Evolutionary conservation across 306 rosid genomes (phyloP), one percentile per base, ranked within the genome.

Genomic region (Lupinus albus): DNA sequence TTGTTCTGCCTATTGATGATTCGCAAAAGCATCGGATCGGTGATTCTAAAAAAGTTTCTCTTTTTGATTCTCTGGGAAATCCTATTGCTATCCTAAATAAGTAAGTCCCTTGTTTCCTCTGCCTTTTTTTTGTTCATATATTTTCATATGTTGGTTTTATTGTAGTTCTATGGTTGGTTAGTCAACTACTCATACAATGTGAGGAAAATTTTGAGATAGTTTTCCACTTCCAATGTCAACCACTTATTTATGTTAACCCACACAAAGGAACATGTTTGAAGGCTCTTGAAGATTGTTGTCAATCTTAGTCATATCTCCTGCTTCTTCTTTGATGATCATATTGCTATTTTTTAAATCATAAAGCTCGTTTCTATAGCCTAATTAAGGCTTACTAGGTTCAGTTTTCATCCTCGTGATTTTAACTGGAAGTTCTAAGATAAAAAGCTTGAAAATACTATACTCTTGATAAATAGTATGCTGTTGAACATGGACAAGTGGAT

Each of bases 1-100:
- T 94, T 61, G 95, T 90, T 39, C 71, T 94, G 53, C 95, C 92
- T 45, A 94, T 94, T 69, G 97, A 90, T 76, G 99, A 94, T 53
- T 79, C 81, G 0, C 95, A 86, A 66, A 94, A 90, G 72, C 83
- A 73, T 45, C 82, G 76, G 67, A 84, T 94, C 77, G 95, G 84
- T 13, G 92, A 82, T 35, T 86, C 90, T 9, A 85, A 81, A 58
- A 61, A 49, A 12, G 97, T 94, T 11, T 96, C 99, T 5, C 96
- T 94, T 33, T 76, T 90, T 53, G 96, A 94, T 57, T 75, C 84
- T 2, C 67, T 67, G 46, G 78, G 87, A 10, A 73, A 82, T 54
- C 88, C 91, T 9, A 80, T 94, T 4, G 97, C 99, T 47, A 88
- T 88, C 84, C 77, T 94, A 2, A 88, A 90, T 13, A 89, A 90